Percentiles rank a stretch among this genome's conserved stretches.
These are phyloP conservation scores for Chrysoporthe cubensis DNA, from an alignment of 2,329 filamentous ascomycete species.

Conservation along the genomic window DNA sequence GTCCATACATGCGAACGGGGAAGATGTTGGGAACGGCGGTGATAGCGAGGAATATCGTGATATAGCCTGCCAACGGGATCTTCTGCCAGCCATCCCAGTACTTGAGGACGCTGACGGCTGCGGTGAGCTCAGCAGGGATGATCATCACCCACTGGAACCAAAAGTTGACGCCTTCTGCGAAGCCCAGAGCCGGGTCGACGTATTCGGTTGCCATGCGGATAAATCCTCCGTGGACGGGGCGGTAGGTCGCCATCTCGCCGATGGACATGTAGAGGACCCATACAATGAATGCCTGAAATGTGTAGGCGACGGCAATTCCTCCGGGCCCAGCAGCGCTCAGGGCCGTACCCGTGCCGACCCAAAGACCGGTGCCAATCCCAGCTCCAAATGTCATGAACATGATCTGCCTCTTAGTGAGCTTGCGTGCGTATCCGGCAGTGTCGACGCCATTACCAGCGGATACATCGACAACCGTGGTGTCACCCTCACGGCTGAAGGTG, in stretches of 20 bases:
- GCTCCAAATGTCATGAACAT: constrained; percentile 45
- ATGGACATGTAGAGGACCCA: constrained; percentile 39
- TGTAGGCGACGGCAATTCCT: constrained; percentile 40
- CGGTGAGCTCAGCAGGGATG: constrained; percentile 27
- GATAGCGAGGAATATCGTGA: constrained; percentile 13
- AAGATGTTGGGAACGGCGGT: constrained; percentile 64
- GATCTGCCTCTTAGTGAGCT: constrained; percentile 38
- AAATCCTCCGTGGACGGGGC: constrained; percentile 27
- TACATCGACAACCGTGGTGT: constrained; percentile 2
- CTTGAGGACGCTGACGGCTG: constrained; percentile 24
- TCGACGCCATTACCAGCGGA: constrained; percentile 4
- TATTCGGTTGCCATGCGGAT: constrained; percentile 26
- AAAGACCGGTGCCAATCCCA: constrained; percentile 41
- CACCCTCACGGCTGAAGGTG: constrained; percentile 23
- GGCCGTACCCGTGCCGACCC: constrained; percentile 42
- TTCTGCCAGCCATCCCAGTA: constrained; percentile 31
- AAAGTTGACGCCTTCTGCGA: constrained; percentile 26
- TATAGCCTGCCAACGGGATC: constrained; percentile 37
- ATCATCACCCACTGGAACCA: constrained; percentile 26
- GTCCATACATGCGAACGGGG: constrained; percentile 73
- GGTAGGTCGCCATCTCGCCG: constrained; percentile 28
- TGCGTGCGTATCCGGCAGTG: constrained; percentile 38
- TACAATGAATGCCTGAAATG: constrained; percentile 38
- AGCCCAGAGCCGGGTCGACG: constrained; percentile 24
- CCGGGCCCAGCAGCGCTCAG: constrained; percentile 40